Conservation (phyloP, 2,329 filamentous ascomycete species). For the Aureobasidium sp. region DNA sequence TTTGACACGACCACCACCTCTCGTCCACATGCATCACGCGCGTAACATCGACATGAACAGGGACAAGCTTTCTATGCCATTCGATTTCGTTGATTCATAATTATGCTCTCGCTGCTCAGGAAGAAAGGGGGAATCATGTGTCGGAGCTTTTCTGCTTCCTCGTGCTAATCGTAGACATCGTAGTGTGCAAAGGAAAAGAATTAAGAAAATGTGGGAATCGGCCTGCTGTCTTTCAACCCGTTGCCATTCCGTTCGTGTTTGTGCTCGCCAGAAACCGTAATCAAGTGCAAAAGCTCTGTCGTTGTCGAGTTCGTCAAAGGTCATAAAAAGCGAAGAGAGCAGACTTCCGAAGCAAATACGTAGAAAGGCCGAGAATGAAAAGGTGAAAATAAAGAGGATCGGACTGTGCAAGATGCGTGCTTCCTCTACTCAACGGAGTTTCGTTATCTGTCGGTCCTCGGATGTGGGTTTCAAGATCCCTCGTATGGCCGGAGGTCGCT, state of each 20-base stretch:
- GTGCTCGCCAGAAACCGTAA: neutral
- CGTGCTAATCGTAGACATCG: neutral
- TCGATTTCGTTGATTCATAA: neutral
- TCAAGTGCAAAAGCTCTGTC: neutral
- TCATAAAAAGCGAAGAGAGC: neutral
- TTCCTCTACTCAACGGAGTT: neutral
- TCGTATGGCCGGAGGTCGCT: slow-evolving; percentile 8
- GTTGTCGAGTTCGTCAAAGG: neutral
- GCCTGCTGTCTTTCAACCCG: neutral
- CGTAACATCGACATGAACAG: neutral
- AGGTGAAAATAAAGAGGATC: neutral
- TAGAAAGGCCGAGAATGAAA: neutral
- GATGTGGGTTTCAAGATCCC: slow-evolving; percentile 7
- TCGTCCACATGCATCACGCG: neutral
- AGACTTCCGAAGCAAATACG: neutral
- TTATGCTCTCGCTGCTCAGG: neutral
- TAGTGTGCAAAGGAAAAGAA: neutral
- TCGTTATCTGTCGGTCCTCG: neutral
- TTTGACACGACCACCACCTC: neutral
- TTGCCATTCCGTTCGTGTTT: neutral
- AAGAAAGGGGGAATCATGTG: neutral
- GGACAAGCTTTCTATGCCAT: neutral
- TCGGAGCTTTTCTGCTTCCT: neutral
- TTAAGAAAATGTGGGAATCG: neutral
- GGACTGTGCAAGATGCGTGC: neutral